Conservation (phyloP, 2,329 filamentous ascomycete genomes). For the Talaromyces sp. region DNA sequence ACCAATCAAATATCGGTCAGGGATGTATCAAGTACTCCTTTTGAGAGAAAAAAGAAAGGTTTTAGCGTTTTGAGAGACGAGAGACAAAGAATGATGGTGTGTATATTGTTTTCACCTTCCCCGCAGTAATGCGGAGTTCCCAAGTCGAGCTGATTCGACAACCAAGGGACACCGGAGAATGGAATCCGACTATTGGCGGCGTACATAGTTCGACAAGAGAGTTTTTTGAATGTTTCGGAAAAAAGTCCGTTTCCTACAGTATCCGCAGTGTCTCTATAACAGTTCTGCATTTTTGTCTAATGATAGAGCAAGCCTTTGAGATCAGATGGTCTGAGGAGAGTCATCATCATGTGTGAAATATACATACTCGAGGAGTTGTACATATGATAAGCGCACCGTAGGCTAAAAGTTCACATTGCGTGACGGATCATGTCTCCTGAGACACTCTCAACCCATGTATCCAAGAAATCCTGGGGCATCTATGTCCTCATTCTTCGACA, state of each 20-base stretch:
- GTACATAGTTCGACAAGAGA: background rate
- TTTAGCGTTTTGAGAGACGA: background rate
- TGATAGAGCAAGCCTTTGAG: background rate
- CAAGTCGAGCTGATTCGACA: background rate
- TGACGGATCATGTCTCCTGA: no score
- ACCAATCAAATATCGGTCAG: background rate
- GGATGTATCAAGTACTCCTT: background rate
- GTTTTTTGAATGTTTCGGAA: background rate
- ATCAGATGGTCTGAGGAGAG: no score
- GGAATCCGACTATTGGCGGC: background rate
- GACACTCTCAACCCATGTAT: no score
- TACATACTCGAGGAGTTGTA: no score
- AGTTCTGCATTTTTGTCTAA: no score
- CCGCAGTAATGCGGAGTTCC: background rate
- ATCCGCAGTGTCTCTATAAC: no score
- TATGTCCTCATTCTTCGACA: no score
- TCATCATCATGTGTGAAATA: no score
- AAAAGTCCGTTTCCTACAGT: background rate
- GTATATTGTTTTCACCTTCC: background rate
- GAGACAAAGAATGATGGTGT: background rate
- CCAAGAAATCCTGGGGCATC: no score
- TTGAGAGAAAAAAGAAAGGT: background rate
- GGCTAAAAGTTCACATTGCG: no score
- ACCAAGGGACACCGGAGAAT: background rate
- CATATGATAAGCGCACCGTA: no score